Conservation (phyloP, 1,139 yeast species). For the Yamadazyma sp. region DNA sequence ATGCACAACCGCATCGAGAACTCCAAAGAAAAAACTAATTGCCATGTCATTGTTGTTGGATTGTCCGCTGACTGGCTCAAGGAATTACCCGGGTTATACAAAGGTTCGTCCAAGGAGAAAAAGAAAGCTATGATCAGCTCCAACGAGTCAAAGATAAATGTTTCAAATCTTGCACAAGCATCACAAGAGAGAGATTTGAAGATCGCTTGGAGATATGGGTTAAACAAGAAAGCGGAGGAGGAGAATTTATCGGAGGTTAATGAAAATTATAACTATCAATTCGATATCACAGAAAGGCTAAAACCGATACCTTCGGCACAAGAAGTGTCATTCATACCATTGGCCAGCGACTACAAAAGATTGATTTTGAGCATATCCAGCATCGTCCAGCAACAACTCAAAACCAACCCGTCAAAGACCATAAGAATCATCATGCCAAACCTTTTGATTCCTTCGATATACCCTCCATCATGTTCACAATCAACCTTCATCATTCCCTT, state of each 20-base stretch:
- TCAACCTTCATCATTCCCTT: slow-evolving; percentile 59
- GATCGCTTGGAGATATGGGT: slow-evolving; percentile 87
- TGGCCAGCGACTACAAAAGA: slow-evolving; percentile 22
- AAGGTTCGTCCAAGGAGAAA: slow-evolving; percentile 67
- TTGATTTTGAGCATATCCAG: slow-evolving; percentile 42
- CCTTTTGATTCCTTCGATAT: slow-evolving; percentile 75
- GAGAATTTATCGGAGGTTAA: slow-evolving; percentile 23
- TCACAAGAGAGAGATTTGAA: slow-evolving; percentile 50
- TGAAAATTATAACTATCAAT: slow-evolving; percentile 64
- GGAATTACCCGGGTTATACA: slow-evolving; percentile 77
- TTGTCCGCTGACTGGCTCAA: slow-evolving; percentile 60
- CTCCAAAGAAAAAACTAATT: slow-evolving; percentile 29
- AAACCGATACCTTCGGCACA: slow-evolving; percentile 63
- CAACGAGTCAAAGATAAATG: slow-evolving; percentile 65
- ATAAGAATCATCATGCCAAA: slow-evolving; percentile 75
- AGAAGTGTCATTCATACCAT: slow-evolving; percentile 60
- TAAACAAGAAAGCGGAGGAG: slow-evolving; percentile 42
- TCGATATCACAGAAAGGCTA: slow-evolving; percentile 71
- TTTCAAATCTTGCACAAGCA: slow-evolving; percentile 54
- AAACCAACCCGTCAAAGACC: slow-evolving; percentile 37
- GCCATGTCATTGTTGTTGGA: slow-evolving; percentile 72
- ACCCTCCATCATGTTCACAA: slow-evolving; percentile 53
- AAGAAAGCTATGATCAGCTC: slow-evolving; percentile 58
- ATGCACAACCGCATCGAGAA: slow-evolving; percentile 55
- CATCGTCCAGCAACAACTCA: slow-evolving; percentile 36